Conservation (phyloP, 1,284 basidiomycete genomes). For the Leccinum solheimii region DNA sequence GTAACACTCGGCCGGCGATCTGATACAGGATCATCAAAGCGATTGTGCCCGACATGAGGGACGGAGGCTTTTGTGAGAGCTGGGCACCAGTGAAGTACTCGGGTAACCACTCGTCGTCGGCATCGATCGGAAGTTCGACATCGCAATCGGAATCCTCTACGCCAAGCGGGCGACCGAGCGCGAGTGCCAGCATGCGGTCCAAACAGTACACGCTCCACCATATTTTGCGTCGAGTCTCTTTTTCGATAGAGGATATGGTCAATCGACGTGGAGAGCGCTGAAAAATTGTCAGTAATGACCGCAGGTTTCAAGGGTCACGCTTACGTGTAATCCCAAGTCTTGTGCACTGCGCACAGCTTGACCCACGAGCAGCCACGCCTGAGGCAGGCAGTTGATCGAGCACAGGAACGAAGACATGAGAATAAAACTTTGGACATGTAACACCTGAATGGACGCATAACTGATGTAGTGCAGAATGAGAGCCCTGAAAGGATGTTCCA, state of each 20-base stretch:
- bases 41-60: conserved; percentile 79
- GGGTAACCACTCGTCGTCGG: conserved; percentile 76
- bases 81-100: conserved; percentile 68
- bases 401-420: conserved; percentile 87
- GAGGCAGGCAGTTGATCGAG: conserved; percentile 86
- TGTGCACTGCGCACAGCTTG: conserved; percentile 86
- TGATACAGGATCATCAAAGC: conserved; percentile 77
- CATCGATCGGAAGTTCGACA: conserved; percentile 75
- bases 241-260: conserved; percentile 69
- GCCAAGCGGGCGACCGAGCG: conserved; percentile 79
- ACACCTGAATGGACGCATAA: conserved; percentile 74
- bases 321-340: conserved; percentile 86
- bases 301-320: conserved; percentile 26
- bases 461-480: conserved; percentile 88
- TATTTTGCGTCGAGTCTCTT: conserved; percentile 83
- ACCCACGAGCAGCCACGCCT: conserved; percentile 87
- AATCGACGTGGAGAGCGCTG: conserved; percentile 82
- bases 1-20: conserved; percentile 79
- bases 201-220: conserved; percentile 91
- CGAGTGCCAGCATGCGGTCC: conserved; percentile 87
- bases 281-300: conserved; percentile 18
- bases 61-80: conserved; percentile 54
- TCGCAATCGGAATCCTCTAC: conserved; percentile 81
- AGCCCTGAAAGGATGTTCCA: conserved; percentile 49
- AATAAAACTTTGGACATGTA: conserved; percentile 86